These are phyloP conservation scores for Quercus berberidifolia DNA, from an alignment of 306 rosid genomes.

Conservation along the genomic window DNA sequence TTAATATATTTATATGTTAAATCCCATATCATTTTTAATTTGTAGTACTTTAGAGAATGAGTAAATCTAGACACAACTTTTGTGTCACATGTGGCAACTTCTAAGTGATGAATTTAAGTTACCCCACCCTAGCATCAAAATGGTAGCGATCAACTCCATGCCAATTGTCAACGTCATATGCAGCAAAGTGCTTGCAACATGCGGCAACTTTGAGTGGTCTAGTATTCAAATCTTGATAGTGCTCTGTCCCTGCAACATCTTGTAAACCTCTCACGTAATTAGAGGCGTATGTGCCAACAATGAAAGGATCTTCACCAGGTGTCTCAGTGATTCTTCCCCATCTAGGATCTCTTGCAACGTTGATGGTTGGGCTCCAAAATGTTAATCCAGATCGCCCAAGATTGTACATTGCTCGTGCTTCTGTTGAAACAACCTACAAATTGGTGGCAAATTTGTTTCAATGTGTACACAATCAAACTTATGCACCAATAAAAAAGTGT, in stretches of 20 bases:
- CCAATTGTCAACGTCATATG: conserved; percentile 18
- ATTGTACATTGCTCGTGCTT: too few relatives aligned
- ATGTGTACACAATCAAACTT: too few relatives aligned
- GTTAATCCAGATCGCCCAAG: background rate
- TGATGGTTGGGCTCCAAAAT: background rate
- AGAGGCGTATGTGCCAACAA: conserved; percentile 8
- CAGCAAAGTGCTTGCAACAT: conserved; percentile 19
- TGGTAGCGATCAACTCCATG: conserved; percentile 12
- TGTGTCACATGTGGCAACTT: too few relatives aligned
- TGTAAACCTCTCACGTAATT: conserved; percentile 25
- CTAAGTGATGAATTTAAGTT: too few relatives aligned
- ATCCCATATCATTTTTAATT: too few relatives aligned
- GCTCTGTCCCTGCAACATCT: conserved; percentile 17
- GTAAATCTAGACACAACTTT: too few relatives aligned
- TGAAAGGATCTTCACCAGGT: conserved; percentile 21
- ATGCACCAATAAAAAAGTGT: too few relatives aligned
- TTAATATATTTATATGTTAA: too few relatives aligned
- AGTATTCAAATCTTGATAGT: conserved; percentile 7
- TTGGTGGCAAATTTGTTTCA: too few relatives aligned
- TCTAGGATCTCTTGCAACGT: conserved; percentile 21
- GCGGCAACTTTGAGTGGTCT: conserved; percentile 23
- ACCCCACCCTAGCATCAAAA: conserved; percentile 17
- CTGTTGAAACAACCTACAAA: too few relatives aligned
- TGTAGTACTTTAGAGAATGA: too few relatives aligned
- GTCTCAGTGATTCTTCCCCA: conserved; percentile 25